phyloP scores from a whole-genome alignment of 1,284 basidiomycete species.

The Fomitopsis palustris region DNA sequence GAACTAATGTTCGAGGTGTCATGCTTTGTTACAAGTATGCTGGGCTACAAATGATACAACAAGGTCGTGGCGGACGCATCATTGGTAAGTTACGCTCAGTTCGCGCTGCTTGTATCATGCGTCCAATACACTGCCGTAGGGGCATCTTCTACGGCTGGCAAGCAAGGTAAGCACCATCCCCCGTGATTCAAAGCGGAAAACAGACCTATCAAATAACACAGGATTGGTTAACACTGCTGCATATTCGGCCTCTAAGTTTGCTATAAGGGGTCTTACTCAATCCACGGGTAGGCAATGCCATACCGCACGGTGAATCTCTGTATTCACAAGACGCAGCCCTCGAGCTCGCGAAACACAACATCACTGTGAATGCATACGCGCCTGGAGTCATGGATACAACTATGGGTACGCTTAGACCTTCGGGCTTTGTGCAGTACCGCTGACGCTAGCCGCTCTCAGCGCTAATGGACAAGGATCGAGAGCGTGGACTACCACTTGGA shows the following conservation, averaged over 20 bases:
- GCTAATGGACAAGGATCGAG: too few relatives aligned
- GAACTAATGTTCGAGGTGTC: constrained; percentile 3
- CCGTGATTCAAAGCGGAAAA: too few relatives aligned
- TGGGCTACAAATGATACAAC: constrained; percentile 6
- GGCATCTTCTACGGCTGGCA: constrained; percentile 3
- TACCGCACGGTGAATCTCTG: too few relatives aligned
- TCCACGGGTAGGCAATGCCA: neutral
- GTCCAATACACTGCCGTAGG: neutral
- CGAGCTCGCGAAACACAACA: neutral
- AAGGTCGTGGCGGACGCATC: constrained; percentile 4
- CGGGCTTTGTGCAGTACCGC: too few relatives aligned
- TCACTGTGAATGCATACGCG: constrained; percentile 9
- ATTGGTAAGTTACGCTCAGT: neutral
- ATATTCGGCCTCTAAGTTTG: constrained; percentile 1
- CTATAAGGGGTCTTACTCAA: neutral
- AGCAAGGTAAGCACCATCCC: constrained; percentile 1
- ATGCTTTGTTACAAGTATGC: constrained; percentile 8
- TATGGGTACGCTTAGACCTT: constrained; percentile 4
- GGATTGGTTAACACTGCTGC: neutral
- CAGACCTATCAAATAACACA: too few relatives aligned
- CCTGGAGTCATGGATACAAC: constrained; percentile 6
- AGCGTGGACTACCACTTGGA: neutral
- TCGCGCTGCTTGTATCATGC: neutral
- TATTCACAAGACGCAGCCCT: neutral
- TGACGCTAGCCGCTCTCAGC: too few relatives aligned